These are phyloP conservation scores for Omphalotus guepiniiformis DNA, from an alignment of 768 basidiomycete species.

Conservation along the genomic window DNA sequence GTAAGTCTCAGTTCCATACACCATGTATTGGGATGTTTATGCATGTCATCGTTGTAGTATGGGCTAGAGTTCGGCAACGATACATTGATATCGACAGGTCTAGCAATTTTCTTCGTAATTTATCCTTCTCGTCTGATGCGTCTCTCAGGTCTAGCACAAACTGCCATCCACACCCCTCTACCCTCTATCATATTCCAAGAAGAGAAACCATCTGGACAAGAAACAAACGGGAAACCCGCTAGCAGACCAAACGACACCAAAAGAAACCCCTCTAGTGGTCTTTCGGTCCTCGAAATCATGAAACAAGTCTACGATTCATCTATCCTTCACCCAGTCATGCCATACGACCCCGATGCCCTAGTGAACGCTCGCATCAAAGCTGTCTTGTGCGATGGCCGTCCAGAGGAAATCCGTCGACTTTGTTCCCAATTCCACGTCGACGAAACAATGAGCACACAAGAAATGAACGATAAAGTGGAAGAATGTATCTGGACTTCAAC, in stretches of 20 bases:
- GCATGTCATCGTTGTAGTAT: not conserved
- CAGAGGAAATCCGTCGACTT: slow-evolving; percentile 42
- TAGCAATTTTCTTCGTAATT: slow-evolving; percentile 3
- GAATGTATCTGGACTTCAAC: slow-evolving; percentile 47
- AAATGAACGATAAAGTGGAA: slow-evolving; percentile 39
- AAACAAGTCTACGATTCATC: slow-evolving; percentile 47
- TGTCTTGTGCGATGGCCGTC: slow-evolving; percentile 33
- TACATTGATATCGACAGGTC: slow-evolving; percentile 47
- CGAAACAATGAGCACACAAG: slow-evolving; percentile 22
- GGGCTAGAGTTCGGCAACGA: slow-evolving; percentile 42
- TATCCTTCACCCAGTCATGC: slow-evolving; percentile 43
- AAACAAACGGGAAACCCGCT: slow-evolving; percentile 11
- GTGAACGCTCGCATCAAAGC: slow-evolving; percentile 31
- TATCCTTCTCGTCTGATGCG: not conserved
- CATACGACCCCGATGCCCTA: slow-evolving; percentile 45
- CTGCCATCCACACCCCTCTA: slow-evolving; percentile 35
- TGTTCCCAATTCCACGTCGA: slow-evolving; percentile 37
- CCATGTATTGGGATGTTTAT: not conserved
- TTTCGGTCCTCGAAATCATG: slow-evolving; percentile 47
- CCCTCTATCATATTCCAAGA: slow-evolving; percentile 29
- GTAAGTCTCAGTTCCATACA: slow-evolving; percentile 28
- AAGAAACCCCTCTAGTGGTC: slow-evolving; percentile 16
- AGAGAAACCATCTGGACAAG: slow-evolving; percentile 3
- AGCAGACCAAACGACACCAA: not conserved
- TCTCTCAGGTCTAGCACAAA: slow-evolving; percentile 42